These are phyloP conservation scores for Metschnikowia arizonensis DNA, from an alignment of 805 yeast species.

Conservation along the genomic window DNA sequence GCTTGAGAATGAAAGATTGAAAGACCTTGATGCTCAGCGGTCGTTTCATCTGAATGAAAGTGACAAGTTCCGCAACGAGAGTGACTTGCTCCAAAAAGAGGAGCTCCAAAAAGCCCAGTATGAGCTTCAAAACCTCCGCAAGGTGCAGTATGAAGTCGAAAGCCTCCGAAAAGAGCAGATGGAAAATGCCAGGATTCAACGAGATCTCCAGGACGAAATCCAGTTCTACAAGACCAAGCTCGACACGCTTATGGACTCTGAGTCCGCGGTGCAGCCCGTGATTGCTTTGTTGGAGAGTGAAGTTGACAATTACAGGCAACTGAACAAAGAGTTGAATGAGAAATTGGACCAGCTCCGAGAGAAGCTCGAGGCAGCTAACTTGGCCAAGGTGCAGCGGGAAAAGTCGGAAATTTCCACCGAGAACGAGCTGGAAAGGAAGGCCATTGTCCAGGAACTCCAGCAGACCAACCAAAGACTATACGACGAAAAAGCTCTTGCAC, in stretches of 20 bases:
- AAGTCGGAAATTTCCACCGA: neutral
- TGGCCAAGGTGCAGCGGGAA: conserved; percentile 3
- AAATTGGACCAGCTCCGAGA: conserved; percentile 15
- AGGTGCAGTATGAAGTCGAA: conserved; percentile 34
- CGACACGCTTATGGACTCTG: conserved; percentile 20
- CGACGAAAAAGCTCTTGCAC: conserved; percentile 20
- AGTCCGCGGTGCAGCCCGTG: conserved; percentile 12
- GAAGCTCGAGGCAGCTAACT: conserved; percentile 1
- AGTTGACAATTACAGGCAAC: conserved; percentile 28
- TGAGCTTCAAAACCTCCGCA: conserved; percentile 9
- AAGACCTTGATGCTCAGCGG: conserved; percentile 18
- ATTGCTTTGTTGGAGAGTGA: conserved; percentile 30
- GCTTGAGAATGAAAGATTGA: neutral
- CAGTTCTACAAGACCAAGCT: conserved; percentile 30
- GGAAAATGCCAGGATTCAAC: conserved; percentile 36
- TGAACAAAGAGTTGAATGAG: conserved; percentile 23
- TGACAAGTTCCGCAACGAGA: neutral
- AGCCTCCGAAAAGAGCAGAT: conserved; percentile 32
- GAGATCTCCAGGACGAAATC: conserved; percentile 33
- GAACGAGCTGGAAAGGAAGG: conserved; percentile 4
- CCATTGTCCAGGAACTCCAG: conserved; percentile 11
- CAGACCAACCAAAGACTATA: conserved; percentile 8
- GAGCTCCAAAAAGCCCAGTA: neutral
- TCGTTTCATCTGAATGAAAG: neutral
- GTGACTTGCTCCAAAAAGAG: neutral